Conservation (phyloP, 1,284 basidiomycete genomes). For the Cutaneotrichosporon sp. region DNA sequence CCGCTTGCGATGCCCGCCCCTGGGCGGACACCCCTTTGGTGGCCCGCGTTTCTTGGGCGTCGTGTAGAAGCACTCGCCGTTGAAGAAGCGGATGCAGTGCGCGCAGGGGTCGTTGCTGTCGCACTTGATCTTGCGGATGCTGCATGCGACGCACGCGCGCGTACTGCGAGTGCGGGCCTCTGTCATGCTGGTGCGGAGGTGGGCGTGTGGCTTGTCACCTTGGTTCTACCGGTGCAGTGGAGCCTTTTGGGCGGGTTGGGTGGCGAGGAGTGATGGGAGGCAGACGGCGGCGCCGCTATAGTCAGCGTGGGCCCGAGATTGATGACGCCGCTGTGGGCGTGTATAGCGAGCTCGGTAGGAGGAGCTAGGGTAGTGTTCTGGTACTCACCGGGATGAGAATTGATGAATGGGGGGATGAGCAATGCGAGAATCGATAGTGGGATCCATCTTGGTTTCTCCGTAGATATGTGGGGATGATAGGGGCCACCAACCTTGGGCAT, state of each 20-base stretch:
- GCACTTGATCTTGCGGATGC: constrained; percentile 26
- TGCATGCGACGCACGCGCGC: constrained; percentile 24
- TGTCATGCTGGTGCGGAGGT: not conserved
- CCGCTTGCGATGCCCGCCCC: constrained; percentile 21
- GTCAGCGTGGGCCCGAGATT: not conserved
- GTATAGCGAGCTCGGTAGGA: not conserved
- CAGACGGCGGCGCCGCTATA: not conserved
- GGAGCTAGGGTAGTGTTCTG: not conserved
- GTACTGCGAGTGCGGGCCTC: constrained; percentile 15
- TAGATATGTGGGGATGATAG: not conserved
- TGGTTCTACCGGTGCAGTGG: not conserved
- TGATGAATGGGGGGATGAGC: not conserved
- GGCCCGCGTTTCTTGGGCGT: constrained; percentile 23
- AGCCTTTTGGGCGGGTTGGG: not conserved
- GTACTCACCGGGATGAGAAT: not conserved
- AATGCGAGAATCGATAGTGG: not conserved
- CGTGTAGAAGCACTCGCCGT: constrained; percentile 24
- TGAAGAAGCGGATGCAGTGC: constrained; percentile 23
- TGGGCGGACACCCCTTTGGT: constrained; percentile 23
- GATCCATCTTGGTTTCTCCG: constrained; percentile 1
- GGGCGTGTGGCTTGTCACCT: constrained; percentile 1
- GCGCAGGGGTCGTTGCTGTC: constrained; percentile 24
- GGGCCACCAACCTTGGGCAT: too few relatives aligned
- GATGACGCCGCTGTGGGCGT: not conserved
- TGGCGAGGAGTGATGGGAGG: not conserved